These are phyloP conservation scores for Solanum hybrid DNA, from an alignment of 305 asterid genomes.

Conservation along the genomic window DNA sequence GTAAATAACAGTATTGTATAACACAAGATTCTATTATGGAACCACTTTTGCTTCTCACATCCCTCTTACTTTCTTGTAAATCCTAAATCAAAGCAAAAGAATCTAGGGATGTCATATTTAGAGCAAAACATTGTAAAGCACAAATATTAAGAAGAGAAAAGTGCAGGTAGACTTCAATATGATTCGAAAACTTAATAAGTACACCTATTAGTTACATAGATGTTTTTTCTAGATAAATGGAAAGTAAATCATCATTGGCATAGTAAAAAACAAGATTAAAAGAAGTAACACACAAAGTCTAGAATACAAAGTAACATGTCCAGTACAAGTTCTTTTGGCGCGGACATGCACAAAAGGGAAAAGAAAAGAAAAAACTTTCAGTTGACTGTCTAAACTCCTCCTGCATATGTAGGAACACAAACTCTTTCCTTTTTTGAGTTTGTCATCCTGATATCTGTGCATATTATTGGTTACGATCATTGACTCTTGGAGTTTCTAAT, in stretches of 20 bases:
- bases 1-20: background rate
- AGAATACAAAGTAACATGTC: background rate
- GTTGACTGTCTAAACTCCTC: background rate
- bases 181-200: background rate
- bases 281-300: background rate
- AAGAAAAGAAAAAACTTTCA: background rate
- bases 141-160: background rate
- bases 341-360: background rate
- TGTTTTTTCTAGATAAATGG: background rate
- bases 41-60: background rate
- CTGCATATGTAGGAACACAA: background rate
- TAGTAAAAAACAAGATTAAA: background rate
- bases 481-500: slow-evolving; percentile 1
- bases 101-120: background rate
- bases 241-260: background rate
- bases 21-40: background rate
- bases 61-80: background rate
- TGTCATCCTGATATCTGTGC: background rate
- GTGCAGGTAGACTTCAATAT: background rate
- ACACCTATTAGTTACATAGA: background rate
- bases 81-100: background rate
- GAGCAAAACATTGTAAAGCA: background rate
- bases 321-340: background rate
- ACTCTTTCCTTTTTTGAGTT: background rate
- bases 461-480: background rate